phyloP scores from a whole-genome alignment of 2,329 filamentous ascomycete species.

The Fusarium equiseti region DNA sequence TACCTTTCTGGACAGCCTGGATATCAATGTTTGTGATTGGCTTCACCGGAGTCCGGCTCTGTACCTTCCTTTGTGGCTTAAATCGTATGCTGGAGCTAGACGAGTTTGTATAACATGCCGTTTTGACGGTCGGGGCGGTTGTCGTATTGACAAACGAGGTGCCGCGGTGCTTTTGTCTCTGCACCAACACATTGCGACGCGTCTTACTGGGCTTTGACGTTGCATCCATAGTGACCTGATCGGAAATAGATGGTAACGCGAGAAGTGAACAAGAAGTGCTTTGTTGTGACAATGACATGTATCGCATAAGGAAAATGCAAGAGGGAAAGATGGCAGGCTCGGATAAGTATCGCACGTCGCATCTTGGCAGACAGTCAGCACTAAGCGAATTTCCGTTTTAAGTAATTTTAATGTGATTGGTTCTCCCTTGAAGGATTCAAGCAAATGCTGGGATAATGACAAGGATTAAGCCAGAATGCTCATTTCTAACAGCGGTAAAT shows the following conservation, averaged over 20 bases:
- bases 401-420: neutral
- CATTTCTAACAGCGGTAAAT: accelerated
- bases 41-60: neutral
- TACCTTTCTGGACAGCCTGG: neutral
- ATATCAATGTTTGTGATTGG: neutral
- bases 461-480: neutral
- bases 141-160: neutral
- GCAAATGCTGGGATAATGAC: neutral
- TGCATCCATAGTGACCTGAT: neutral
- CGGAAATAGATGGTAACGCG: neutral
- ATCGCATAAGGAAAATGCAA: neutral
- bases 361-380: neutral
- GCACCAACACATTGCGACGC: neutral
- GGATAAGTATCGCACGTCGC: neutral
- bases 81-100: neutral
- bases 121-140: neutral
- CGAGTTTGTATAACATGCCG: neutral
- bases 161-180: neutral
- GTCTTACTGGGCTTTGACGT: neutral
- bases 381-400: neutral
- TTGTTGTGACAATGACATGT: neutral
- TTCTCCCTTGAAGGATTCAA: neutral
- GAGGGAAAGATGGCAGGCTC: neutral
- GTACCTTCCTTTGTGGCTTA: neutral
- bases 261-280: neutral